These are phyloP conservation scores for Spergularia azorica DNA, from an alignment of 179 eudicot species.

Conservation along the genomic window DNA sequence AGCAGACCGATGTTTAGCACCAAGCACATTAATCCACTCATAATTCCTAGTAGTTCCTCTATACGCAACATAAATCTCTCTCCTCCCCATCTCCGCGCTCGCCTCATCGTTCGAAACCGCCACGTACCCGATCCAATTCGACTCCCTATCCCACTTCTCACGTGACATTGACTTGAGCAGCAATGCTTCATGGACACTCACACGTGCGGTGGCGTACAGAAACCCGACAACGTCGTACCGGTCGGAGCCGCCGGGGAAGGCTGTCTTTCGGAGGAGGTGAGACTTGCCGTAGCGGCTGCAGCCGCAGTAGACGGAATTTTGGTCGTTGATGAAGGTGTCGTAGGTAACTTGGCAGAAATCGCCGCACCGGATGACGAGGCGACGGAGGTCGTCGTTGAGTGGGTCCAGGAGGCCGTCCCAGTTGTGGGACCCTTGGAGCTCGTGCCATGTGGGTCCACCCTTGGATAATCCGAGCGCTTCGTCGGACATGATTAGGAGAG, in stretches of 20 bases:
- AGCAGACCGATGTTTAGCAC: slow-evolving; percentile 42
- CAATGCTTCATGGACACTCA: slow-evolving; percentile 51
- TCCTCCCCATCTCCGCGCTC: slow-evolving; percentile 43
- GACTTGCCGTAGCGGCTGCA: slow-evolving; percentile 57
- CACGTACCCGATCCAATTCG: slow-evolving; percentile 81
- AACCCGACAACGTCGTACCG: slow-evolving; percentile 45
- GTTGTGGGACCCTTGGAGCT: slow-evolving; percentile 45
- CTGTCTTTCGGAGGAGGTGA: slow-evolving; percentile 40
- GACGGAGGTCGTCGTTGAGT: slow-evolving; percentile 44
- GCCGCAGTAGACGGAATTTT: slow-evolving; percentile 54
- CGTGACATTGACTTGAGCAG: slow-evolving; percentile 59
- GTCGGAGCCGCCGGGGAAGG: slow-evolving; percentile 32
- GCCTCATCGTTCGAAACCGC: slow-evolving; percentile 58
- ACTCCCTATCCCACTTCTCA: slow-evolving; percentile 85
- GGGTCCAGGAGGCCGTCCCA: slow-evolving; percentile 63
- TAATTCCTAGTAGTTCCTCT: slow-evolving; percentile 67
- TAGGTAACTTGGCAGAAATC: slow-evolving; percentile 72
- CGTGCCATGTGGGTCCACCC: slow-evolving; percentile 40
- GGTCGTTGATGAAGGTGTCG: slow-evolving; percentile 74
- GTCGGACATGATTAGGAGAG: neutral
- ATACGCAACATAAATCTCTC: slow-evolving; percentile 75
- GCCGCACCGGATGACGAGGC: slow-evolving; percentile 60
- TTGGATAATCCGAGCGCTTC: slow-evolving; percentile 12
- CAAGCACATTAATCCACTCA: slow-evolving; percentile 71
- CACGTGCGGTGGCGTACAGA: slow-evolving; percentile 62